Base-by-base conservation (phyloP, 202 grass and related monocot genomes). In the Setaria italica region DNA sequence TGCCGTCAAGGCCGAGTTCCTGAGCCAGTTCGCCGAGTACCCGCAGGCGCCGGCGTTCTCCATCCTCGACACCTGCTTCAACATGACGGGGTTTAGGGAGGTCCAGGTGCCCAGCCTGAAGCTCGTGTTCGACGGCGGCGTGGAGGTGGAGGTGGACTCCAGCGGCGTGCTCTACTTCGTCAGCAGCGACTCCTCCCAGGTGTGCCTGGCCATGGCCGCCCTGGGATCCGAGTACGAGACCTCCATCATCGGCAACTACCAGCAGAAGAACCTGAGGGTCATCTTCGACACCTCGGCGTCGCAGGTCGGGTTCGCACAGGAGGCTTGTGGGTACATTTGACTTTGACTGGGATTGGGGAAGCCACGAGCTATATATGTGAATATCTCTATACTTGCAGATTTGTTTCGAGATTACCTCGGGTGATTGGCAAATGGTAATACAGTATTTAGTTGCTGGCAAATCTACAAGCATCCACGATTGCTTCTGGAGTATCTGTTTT, bases 181-280 rank as follows among this genome's bases (percentile, higher is more conserved):
- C 32, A 82, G 65, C 77, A 80, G 59, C 20, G 89, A 91, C 69
- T 51, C 89, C 1, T 94, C 87, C 0, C 92, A 94, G 69, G 92
- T 87, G 13, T 94, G 92, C 84, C 72, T 91, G 19, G 89, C 89
- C 16, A 60, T 91, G 68, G 89, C 92, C 35, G 30, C 86, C 32
- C 87, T 94, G 11, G 48, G 76, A 10, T 89, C 85, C 11, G 92
- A 94, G 25, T 67, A 91, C 69, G 92, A 94, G 39, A 87, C 85
- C 15, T 77, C 72, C 1, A 94, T 94, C 41, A 87, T 94, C 4
- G 92, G 92, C 39, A 94, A 94, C 59, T 91, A 94, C 80, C 92
- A 94, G 92, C 92, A 91, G 81, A 94, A 89, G 84, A 94, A 91
- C 78, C 25, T 94, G 55, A 82, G 92, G 73, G 84, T 94, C 67